Evolutionary conservation across 1,284 basidiomycete species (phyloP).

Genomic region (Rhodotorula sp.): DNA sequence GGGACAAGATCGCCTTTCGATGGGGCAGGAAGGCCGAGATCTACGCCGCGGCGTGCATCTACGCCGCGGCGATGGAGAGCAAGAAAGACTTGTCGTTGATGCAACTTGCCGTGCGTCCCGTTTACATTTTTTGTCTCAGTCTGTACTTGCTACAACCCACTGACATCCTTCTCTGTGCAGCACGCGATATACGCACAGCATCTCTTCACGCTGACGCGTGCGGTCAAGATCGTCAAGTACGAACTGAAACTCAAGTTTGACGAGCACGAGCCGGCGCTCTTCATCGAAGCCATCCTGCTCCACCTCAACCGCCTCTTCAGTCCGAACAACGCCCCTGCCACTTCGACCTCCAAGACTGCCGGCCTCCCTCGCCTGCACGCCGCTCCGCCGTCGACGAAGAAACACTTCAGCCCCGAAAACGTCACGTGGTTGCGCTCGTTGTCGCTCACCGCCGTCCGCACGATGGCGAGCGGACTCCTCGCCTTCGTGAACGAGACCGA

Average conservation of each 20-base stretch:
- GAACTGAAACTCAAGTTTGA: conserved; percentile 39
- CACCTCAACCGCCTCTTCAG: conserved; percentile 52
- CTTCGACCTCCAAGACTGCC: conserved; percentile 42
- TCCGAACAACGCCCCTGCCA: conserved; percentile 25
- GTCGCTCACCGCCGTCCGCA: conserved; percentile 54
- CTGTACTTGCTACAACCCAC: no score
- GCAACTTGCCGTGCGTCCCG: conserved; percentile 24
- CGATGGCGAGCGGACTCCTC: conserved; percentile 60
- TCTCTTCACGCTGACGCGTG: conserved; percentile 57
- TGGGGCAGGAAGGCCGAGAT: conserved; percentile 28
- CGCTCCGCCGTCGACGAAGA: conserved; percentile 6
- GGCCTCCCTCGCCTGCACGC: conserved; percentile 40
- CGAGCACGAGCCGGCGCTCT: conserved; percentile 52
- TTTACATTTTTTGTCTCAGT: neutral
- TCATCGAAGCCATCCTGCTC: conserved; percentile 56
- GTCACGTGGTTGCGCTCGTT: conserved; percentile 52
- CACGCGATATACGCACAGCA: conserved; percentile 58
- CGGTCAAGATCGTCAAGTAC: conserved; percentile 37
- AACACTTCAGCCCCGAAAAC: conserved; percentile 48
- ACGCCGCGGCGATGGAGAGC: conserved; percentile 20
- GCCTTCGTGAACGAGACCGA: conserved; percentile 55
- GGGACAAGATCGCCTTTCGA: conserved; percentile 13
- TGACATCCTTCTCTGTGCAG: conserved; percentile 41
- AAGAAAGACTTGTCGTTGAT: conserved; percentile 13
- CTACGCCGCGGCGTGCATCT: conserved; percentile 31